These are phyloP conservation scores for Zygoascus bituminiphila DNA, from an alignment of 805 yeast species.

Conservation along the genomic window DNA sequence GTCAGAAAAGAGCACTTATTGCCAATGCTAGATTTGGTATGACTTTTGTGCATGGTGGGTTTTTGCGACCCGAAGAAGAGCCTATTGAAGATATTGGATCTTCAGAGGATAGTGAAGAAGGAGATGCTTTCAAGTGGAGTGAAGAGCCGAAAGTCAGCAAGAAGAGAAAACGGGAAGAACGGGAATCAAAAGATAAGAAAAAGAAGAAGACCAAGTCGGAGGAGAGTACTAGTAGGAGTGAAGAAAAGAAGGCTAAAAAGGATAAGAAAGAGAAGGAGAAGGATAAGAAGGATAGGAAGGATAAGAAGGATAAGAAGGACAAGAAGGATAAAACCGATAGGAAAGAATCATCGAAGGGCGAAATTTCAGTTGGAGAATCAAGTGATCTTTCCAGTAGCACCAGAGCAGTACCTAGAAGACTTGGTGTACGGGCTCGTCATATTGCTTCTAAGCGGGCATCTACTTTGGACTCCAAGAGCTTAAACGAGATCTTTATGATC, in stretches of 20 bases:
- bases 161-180: slow-evolving; percentile 24
- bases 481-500: slow-evolving; percentile 90
- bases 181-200: slow-evolving; percentile 21
- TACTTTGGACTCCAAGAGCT: slow-evolving; percentile 77
- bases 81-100: slow-evolving; percentile 16
- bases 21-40: slow-evolving; percentile 84
- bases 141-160: slow-evolving; percentile 21
- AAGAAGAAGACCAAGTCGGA: slow-evolving; percentile 25
- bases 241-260: slow-evolving; percentile 26
- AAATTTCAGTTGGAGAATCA: background rate
- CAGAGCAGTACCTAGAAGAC: slow-evolving; percentile 39
- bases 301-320: slow-evolving; percentile 24
- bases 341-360: slow-evolving; percentile 25
- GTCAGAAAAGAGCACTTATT: slow-evolving; percentile 58
- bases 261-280: slow-evolving; percentile 26
- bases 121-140: slow-evolving; percentile 27
- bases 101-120: slow-evolving; percentile 21
- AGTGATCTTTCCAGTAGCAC: slow-evolving; percentile 2
- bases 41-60: slow-evolving; percentile 78
- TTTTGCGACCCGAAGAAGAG: slow-evolving; percentile 76
- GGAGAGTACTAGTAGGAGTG: slow-evolving; percentile 25
- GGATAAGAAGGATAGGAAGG: slow-evolving; percentile 20
- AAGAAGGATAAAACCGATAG: slow-evolving; percentile 23
- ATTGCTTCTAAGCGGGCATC: slow-evolving; percentile 88
- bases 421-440: slow-evolving; percentile 77